Base-by-base conservation (phyloP, 106 monocot genomes). In the Amphibolis antarctica region DNA sequence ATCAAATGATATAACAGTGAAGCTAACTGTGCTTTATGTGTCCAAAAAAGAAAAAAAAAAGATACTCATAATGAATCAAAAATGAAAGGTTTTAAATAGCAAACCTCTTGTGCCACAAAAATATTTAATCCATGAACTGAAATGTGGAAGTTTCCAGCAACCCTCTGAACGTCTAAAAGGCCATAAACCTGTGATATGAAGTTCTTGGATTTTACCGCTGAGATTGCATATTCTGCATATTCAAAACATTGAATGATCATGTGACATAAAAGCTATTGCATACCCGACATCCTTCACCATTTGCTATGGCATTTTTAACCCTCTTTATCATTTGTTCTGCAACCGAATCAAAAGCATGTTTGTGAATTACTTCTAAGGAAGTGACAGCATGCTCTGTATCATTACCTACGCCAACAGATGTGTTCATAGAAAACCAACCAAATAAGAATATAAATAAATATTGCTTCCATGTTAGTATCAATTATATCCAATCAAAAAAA, bases 71-170 rank as follows among this genome's bases (percentile, higher is more conserved):
- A 19, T 36, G 1, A 4, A 36, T 13, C 9, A 36, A 60, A 17
- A 42, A 5, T n/a, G 12, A 61, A 45, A 65, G 18, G 48, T 28
- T 64, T 59, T 28, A 30, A 25, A 59, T 17, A 55, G 64, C 25
- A 44, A 60, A 96, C 96, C 90, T 90, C 81, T 56, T 96, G 82
- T 49, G 96, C 96, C 63, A 87, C 90, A 86, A 86, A 82, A 67
- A 84, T 74, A 63, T 82, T 96, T 54, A 96, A 77, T 17, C 96
- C 96, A 79, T 96, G 96, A 47, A 96, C 78, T 22, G 96, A 96
- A 10, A 96, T 70, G 68, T 96, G 96, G 59, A 96, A 96, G 66
- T 96, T 96, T 13, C 96, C 96, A 78, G 96, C 96, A 61, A 96
- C 90, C 64, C 96, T 86, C 53, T 96, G 96, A 48, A 96, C 96